Percentiles rank a stretch among this genome's conserved stretches.
Conservation (phyloP, 352 stramenopile genomes). For the Globisporangium sylvaticum region DNA sequence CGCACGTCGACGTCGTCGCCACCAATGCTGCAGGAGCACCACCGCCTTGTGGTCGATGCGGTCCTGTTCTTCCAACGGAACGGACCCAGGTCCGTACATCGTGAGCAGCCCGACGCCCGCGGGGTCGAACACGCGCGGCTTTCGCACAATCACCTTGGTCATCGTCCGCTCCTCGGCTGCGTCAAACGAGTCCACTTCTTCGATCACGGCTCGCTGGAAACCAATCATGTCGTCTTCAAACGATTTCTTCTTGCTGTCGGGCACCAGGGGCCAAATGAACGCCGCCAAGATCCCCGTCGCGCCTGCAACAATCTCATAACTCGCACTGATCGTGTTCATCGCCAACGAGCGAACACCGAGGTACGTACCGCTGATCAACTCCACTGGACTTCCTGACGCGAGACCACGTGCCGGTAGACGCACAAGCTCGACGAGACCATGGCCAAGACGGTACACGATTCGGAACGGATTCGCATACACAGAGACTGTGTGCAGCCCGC, state of each 20-base stretch:
- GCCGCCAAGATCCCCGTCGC: slow-evolving; percentile 72
- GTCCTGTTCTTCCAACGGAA: slow-evolving; percentile 87
- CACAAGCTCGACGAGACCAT: slow-evolving; percentile 79
- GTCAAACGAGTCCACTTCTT: slow-evolving; percentile 86
- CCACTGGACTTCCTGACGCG: slow-evolving; percentile 75
- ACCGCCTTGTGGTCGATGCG: slow-evolving; percentile 81
- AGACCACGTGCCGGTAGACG: slow-evolving; percentile 73
- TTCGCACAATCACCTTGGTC: slow-evolving; percentile 83
- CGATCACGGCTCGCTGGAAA: slow-evolving; percentile 85
- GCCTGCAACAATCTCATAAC: slow-evolving; percentile 85
- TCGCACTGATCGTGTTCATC: slow-evolving; percentile 88
- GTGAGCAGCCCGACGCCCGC: slow-evolving; percentile 71
- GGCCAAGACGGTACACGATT: slow-evolving; percentile 81
- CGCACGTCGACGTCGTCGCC: slow-evolving; percentile 65
- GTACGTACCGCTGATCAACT: slow-evolving; percentile 81
- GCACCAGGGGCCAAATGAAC: slow-evolving; percentile 64
- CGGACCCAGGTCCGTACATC: slow-evolving; percentile 80
- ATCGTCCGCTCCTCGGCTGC: slow-evolving; percentile 84
- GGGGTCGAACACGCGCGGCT: slow-evolving; percentile 77
- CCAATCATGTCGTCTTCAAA: slow-evolving; percentile 83
- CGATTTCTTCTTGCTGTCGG: slow-evolving; percentile 63
- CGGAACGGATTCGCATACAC: slow-evolving; percentile 87
- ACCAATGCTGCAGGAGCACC: slow-evolving; percentile 81
- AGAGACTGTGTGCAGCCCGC: slow-evolving; percentile 80
- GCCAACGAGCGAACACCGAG: slow-evolving; percentile 78